phyloP scores from a whole-genome alignment of 441 rosid genomes.

The Pelargonium citronellum region DNA sequence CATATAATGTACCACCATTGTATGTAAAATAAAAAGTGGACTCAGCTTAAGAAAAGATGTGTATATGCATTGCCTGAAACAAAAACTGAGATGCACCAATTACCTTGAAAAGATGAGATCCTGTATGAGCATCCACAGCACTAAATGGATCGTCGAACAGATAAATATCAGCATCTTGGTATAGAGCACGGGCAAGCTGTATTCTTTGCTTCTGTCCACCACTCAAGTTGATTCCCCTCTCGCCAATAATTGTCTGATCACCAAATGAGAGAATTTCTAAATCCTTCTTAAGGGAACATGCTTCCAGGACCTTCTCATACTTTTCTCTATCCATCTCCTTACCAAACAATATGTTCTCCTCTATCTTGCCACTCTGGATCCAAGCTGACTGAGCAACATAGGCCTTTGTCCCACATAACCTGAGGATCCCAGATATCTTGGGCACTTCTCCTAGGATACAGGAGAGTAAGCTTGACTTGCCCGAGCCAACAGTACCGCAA shows the following conservation, averaged over 20 bases:
- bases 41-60: neutral
- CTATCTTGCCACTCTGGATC: conserved; percentile 80
- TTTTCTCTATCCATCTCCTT: conserved; percentile 54
- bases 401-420: conserved; percentile 58
- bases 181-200: conserved; percentile 79
- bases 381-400: conserved; percentile 85
- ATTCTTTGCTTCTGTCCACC: conserved; percentile 91
- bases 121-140: conserved; percentile 89
- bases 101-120: conserved; percentile 77
- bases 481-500: conserved; percentile 62
- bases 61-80: neutral
- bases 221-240: conserved; percentile 82
- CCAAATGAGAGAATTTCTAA: conserved; percentile 65
- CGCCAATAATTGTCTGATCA: conserved; percentile 80
- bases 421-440: conserved; percentile 40
- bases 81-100: neutral
- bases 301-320: conserved; percentile 59
- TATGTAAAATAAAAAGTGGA: neutral
- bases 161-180: conserved; percentile 75
- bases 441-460: conserved; percentile 56
- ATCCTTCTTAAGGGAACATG: conserved; percentile 62
- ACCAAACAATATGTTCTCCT: conserved; percentile 74
- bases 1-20: neutral
- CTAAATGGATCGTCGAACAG: conserved; percentile 87
- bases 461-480: conserved; percentile 57